Base-by-base conservation (phyloP, 148 eudicot species). In the Silene latifolia region DNA sequence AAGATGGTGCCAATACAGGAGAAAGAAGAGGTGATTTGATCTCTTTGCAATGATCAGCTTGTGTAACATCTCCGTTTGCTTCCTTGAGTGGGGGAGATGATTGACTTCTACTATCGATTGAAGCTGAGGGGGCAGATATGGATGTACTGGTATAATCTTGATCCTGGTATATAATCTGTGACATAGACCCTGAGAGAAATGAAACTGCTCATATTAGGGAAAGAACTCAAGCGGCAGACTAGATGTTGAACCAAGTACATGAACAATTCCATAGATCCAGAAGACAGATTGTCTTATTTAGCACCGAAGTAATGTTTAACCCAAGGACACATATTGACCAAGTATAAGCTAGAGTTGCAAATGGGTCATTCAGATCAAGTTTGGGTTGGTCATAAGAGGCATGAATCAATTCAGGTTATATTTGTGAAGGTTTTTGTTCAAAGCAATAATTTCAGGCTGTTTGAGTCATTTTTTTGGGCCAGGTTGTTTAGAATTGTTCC, bases 101-200 rank as follows among this genome's bases (percentile, higher is more conserved):
- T 83, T 88, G 84, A 78, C 82, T 67, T 83, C 77, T 78, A 83
- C 86, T 82, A 24, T 82, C 88, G 58, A 76, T 80, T 57, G 97
- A 87, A 81, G 77, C 82, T 72, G 91, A 86, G 79, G 97, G 93
- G 62, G 98, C 98, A 82, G 93, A 87, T 47, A 81, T 7, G 20
- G 90, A 87, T 80, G 89, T 80, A 66, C 72, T 76, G 42, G 89
- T 76, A 70, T 83, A 67, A 53, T 83, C 89, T 79, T 91, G 88
- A 67, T 79, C 83, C 23, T 64, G 78, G 79, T 87, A 75, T 23
- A 78, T 80, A 57, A 66, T 57, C 71, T 71, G 83, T 20, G 82
- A 73, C 46, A 72, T 46, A 73, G 77, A 76, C 71, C 92, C 97
- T 90, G 75, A 35, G 72, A 74, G 76, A 39, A 19, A 53, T 19